These are phyloP conservation scores for Juncus effusus DNA, from an alignment of 176 grass and related monocot genomes.

Conservation along the genomic window DNA sequence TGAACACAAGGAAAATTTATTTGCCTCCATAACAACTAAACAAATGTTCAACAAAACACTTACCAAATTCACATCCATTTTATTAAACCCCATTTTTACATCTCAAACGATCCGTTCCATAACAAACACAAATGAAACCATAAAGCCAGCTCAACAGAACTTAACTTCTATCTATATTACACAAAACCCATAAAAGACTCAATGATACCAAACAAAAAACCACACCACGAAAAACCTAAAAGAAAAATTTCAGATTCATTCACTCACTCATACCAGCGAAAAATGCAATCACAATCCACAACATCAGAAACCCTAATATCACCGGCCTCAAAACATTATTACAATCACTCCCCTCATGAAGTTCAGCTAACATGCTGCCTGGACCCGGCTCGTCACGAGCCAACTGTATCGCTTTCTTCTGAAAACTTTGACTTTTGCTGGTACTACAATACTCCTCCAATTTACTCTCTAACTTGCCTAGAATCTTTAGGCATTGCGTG, in stretches of 20 bases:
- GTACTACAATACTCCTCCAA: constrained; percentile 23
- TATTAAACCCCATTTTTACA: constrained; percentile 8
- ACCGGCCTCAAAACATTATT: constrained; percentile 61
- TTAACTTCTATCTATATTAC: constrained; percentile 1
- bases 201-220: not conserved
- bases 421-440: constrained; percentile 35
- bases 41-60: no score
- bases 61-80: not conserved
- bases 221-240: constrained; percentile 13
- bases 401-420: constrained; percentile 1
- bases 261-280: constrained; percentile 75
- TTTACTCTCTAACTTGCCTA: constrained; percentile 17
- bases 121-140: not conserved
- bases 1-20: no score
- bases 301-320: constrained; percentile 62
- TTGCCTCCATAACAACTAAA: no score
- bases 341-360: constrained; percentile 40
- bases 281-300: constrained; percentile 66
- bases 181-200: not conserved
- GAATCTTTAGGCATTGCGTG: constrained; percentile 47
- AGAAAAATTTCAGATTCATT: constrained; percentile 40
- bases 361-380: constrained; percentile 12
- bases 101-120: not conserved
- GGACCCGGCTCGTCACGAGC: not conserved
- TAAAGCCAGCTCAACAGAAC: not conserved